phyloP scores from a whole-genome alignment of 345 rosid species.

The Dimocarpus longan region DNA sequence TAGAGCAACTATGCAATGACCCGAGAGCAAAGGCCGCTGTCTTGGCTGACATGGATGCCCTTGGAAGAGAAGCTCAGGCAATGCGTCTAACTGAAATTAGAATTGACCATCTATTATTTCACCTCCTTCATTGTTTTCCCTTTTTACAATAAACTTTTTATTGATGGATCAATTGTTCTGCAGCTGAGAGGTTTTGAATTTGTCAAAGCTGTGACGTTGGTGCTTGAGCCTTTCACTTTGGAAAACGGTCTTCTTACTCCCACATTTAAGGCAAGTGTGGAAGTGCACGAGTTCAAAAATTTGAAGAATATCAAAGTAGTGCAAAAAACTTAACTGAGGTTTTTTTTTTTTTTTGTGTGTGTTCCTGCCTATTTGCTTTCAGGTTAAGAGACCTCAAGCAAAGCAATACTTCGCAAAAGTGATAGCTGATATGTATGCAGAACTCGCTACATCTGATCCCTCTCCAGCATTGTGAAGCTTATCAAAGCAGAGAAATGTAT shows the following conservation, averaged over 20 bases:
- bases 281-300: background rate
- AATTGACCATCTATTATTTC: background rate
- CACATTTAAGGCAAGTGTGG: slow-evolving; percentile 77
- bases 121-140: background rate
- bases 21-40: slow-evolving; percentile 77
- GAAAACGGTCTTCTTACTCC: slow-evolving; percentile 95
- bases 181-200: slow-evolving; percentile 96
- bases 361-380: slow-evolving; percentile 14
- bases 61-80: slow-evolving; percentile 93
- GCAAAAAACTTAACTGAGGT: background rate
- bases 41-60: slow-evolving; percentile 74
- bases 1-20: slow-evolving; percentile 70
- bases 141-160: background rate
- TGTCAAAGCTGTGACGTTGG: slow-evolving; percentile 89
- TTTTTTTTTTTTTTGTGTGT: background rate
- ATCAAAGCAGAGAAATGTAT: background rate
- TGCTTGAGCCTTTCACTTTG: slow-evolving; percentile 70
- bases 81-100: slow-evolving; percentile 8
- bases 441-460: slow-evolving; percentile 55
- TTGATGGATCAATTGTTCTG: slow-evolving; percentile 11
- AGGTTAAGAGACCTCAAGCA: slow-evolving; percentile 87
- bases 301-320: background rate
- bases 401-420: slow-evolving; percentile 70
- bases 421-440: slow-evolving; percentile 54
- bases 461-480: slow-evolving; percentile 27